Evolutionary conservation across 176 grass and related monocot genomes (phyloP).

Genomic region (Areca catechu): DNA sequence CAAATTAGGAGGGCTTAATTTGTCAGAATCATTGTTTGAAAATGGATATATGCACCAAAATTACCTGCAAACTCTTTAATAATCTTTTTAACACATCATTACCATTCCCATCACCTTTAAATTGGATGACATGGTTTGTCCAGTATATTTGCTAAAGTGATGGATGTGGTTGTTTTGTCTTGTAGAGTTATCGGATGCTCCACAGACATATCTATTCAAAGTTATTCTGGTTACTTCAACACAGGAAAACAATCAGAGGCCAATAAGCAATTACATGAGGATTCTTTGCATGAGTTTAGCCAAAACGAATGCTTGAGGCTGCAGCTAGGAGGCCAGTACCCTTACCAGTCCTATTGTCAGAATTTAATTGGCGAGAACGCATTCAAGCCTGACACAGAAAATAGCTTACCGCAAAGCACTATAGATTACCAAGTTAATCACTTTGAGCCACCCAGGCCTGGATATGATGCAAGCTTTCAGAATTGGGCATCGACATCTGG

Average conservation of each 20-base stretch:
- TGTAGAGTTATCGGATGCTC: slow-evolving; percentile 53
- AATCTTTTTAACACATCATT: too few relatives aligned
- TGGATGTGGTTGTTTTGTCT: slow-evolving; percentile 4
- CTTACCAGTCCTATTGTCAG: slow-evolving; percentile 34
- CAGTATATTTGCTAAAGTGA: not conserved
- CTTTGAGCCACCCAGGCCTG: slow-evolving; percentile 43
- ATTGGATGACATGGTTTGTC: too few relatives aligned
- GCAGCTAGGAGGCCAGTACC: slow-evolving; percentile 37
- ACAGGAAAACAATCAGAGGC: slow-evolving; percentile 28
- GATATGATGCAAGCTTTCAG: slow-evolving; percentile 58
- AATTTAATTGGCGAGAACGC: slow-evolving; percentile 21
- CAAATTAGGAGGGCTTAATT: too few relatives aligned
- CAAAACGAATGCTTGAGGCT: slow-evolving; percentile 38
- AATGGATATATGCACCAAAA: too few relatives aligned
- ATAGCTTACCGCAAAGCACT: slow-evolving; percentile 10
- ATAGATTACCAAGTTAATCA: slow-evolving; percentile 21
- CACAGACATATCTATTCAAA: slow-evolving; percentile 40
- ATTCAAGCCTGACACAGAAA: slow-evolving; percentile 45
- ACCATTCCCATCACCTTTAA: too few relatives aligned
- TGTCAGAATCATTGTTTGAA: too few relatives aligned
- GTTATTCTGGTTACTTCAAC: slow-evolving; percentile 42
- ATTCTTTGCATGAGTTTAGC: slow-evolving; percentile 20
- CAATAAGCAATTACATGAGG: slow-evolving; percentile 13
- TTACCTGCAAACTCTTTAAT: too few relatives aligned
- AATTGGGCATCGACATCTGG: slow-evolving; percentile 42